Conservation (phyloP, 179 eudicot genomes). For the Silene vulgaris region DNA sequence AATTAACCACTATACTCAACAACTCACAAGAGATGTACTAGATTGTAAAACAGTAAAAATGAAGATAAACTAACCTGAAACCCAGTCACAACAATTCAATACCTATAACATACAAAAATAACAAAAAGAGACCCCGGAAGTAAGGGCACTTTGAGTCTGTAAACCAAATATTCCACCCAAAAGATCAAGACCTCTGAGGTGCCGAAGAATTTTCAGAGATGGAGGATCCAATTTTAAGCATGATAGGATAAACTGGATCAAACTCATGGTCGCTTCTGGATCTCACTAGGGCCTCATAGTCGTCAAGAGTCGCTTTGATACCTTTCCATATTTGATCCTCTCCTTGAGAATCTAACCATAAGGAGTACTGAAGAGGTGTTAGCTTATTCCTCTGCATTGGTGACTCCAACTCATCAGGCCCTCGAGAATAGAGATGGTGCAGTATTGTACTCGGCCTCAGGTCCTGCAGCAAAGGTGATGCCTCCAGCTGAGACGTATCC, state of each 20-base stretch:
- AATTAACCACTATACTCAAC: not conserved
- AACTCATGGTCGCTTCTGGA: constrained; percentile 81
- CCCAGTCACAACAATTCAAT: not conserved
- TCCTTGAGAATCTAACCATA: constrained; percentile 93
- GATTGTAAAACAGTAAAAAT: not conserved
- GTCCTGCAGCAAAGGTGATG: constrained; percentile 75
- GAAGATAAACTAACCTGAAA: not conserved
- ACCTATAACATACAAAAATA: constrained; percentile 1
- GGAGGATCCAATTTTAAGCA: constrained; percentile 69
- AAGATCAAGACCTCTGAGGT: constrained; percentile 25
- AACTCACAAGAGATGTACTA: not conserved
- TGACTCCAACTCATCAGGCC: constrained; percentile 74
- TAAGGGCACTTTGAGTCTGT: not conserved
- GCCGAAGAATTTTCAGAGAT: constrained; percentile 36
- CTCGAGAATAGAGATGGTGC: constrained; percentile 87
- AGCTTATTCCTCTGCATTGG: constrained; percentile 85
- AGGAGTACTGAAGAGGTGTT: constrained; percentile 69
- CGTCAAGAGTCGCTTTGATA: constrained; percentile 81
- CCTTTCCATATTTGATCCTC: constrained; percentile 97
- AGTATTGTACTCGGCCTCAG: constrained; percentile 68
- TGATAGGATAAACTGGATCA: constrained; percentile 82
- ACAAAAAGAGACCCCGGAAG: not conserved
- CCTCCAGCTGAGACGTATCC: constrained; percentile 74
- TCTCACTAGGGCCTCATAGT: constrained; percentile 63
- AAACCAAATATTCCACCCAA: not conserved